A percentile compares a stretch with the other conserved stretches of the same genome.
Evolutionary conservation across 345 rosid species (phyloP).

Genomic region (Brassica carinata): DNA sequence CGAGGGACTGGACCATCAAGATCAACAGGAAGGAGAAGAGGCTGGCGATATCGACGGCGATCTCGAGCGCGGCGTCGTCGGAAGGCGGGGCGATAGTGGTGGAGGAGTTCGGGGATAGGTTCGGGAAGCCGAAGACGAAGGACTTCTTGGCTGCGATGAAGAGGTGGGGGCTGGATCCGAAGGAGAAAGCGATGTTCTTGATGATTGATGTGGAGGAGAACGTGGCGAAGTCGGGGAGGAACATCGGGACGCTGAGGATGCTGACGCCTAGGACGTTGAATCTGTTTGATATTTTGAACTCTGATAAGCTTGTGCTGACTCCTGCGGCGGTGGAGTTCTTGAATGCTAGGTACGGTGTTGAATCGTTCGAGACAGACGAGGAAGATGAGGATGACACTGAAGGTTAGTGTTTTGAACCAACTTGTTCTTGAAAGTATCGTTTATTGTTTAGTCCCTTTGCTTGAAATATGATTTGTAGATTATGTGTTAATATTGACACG

Average conservation of each 20-base stretch:
- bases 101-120: conserved; percentile 79
- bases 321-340: conserved; percentile 69
- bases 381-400: conserved; percentile 48
- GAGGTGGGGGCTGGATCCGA: conserved; percentile 92
- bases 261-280: conserved; percentile 89
- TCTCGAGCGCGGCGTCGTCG: conserved; percentile 64
- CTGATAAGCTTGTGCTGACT: conserved; percentile 80
- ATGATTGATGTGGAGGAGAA: conserved; percentile 69
- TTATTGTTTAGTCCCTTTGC: not conserved
- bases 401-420: conserved; percentile 50
- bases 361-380: conserved; percentile 35
- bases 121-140: conserved; percentile 78
- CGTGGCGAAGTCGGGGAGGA: conserved; percentile 69
- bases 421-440: not conserved
- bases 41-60: conserved; percentile 81
- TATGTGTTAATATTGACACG: conserved; percentile 15
- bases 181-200: conserved; percentile 79
- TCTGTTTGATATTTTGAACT: conserved; percentile 82
- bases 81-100: conserved; percentile 63
- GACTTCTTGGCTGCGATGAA: conserved; percentile 79
- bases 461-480: not conserved
- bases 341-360: conserved; percentile 76
- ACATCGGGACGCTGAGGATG: conserved; percentile 83
- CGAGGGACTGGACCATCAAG: conserved; percentile 88
- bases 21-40: conserved; percentile 85